A percentile compares a stretch with the other conserved stretches of the same genome.
These are phyloP conservation scores for Aspergillus sclerotialis DNA, from an alignment of 2,329 filamentous ascomycete genomes.

Conservation along the genomic window DNA sequence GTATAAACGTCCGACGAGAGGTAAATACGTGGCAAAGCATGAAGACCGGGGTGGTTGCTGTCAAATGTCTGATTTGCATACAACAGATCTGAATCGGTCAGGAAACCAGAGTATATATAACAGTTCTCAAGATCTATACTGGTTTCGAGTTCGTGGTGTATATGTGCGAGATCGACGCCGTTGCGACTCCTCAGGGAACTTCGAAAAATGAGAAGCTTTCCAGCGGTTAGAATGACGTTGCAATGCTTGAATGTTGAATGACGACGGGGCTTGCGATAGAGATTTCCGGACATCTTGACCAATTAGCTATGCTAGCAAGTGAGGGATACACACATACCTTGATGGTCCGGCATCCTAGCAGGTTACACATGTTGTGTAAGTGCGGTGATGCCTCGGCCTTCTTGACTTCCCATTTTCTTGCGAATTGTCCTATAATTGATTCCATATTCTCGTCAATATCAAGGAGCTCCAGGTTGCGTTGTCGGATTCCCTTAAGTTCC, in stretches of 20 bases:
- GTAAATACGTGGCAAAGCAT: slow-evolving; percentile 54
- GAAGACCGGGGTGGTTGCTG: slow-evolving; percentile 53
- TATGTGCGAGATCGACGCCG: slow-evolving; percentile 51
- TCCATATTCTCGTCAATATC: slow-evolving; percentile 61
- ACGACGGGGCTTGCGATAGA: slow-evolving; percentile 59
- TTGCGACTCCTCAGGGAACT: slow-evolving; percentile 49
- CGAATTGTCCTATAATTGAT: slow-evolving; percentile 59
- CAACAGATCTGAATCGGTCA: slow-evolving; percentile 56
- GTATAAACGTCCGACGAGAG: slow-evolving; percentile 54
- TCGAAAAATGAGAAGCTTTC: slow-evolving; percentile 57
- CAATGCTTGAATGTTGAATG: slow-evolving; percentile 56
- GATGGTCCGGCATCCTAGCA: slow-evolving; percentile 56
- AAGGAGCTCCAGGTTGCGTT: slow-evolving; percentile 52
- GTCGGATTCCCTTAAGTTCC: slow-evolving; percentile 51
- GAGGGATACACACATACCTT: slow-evolving; percentile 25
- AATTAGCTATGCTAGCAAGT: slow-evolving; percentile 6
- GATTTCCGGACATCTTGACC: slow-evolving; percentile 48
- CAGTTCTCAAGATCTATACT: slow-evolving; percentile 55
- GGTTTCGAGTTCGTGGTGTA: slow-evolving; percentile 56
- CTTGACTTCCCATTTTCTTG: slow-evolving; percentile 61
- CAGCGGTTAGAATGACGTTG: slow-evolving; percentile 54
- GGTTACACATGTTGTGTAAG: slow-evolving; percentile 63
- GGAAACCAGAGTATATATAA: slow-evolving; percentile 59
- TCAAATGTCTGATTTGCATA: slow-evolving; percentile 61
- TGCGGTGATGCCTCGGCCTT: slow-evolving; percentile 56